These are phyloP conservation scores for Sporothrix globosa DNA, from an alignment of 2,329 filamentous ascomycete genomes.

Conservation along the genomic window DNA sequence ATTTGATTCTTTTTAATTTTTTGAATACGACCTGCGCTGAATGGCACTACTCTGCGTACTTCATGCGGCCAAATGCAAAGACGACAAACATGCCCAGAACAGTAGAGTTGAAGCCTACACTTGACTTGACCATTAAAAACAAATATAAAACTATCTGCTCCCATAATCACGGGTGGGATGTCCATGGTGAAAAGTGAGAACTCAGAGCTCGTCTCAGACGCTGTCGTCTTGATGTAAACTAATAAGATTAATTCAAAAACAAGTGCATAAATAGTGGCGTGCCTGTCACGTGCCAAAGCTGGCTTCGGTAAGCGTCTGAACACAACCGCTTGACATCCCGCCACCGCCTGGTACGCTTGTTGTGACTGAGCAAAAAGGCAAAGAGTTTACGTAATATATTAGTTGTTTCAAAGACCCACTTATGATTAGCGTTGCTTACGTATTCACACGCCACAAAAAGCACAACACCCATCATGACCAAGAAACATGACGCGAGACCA, in stretches of 20 bases:
- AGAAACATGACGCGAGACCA: constrained; percentile 13
- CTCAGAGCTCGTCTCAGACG: too few relatives aligned
- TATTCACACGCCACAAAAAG: constrained; percentile 21
- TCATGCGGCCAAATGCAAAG: too few relatives aligned
- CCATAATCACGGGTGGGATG: too few relatives aligned
- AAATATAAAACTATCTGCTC: too few relatives aligned
- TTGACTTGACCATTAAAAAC: too few relatives aligned
- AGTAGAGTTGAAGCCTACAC: too few relatives aligned
- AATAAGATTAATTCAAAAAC: constrained; percentile 13
- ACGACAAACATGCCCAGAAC: too few relatives aligned
- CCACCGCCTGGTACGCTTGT: not conserved
- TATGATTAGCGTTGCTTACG: constrained; percentile 19
- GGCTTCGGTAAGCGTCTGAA: too few relatives aligned
- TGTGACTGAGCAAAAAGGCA: too few relatives aligned
- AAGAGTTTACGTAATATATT: constrained; percentile 27
- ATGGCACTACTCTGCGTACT: not conserved
- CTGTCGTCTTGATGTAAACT: not conserved
- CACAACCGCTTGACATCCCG: constrained; percentile 5
- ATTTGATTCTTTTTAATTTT: too few relatives aligned
- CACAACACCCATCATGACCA: not conserved
- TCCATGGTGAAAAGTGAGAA: too few relatives aligned
- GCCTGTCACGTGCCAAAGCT: constrained; percentile 7
- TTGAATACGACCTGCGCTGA: constrained; percentile 4
- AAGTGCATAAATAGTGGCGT: not conserved
- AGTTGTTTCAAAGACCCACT: constrained; percentile 6